A percentile compares a stretch with the other conserved stretches of the same genome.
These are phyloP conservation scores for Russula griseocarnosa DNA, from an alignment of 768 basidiomycete species.

Conservation along the genomic window DNA sequence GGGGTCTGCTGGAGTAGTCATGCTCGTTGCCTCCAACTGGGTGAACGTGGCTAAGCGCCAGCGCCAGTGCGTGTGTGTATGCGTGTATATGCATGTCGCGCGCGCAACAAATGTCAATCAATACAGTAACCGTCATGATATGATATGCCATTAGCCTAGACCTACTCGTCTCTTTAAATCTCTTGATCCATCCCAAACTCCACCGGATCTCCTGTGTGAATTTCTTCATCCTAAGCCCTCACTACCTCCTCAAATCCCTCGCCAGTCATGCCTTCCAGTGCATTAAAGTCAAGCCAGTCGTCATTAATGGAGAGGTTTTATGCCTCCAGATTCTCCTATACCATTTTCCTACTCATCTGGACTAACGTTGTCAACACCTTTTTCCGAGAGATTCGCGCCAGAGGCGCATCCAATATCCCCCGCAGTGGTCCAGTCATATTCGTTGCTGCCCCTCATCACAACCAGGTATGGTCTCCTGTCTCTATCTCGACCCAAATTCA, in stretches of 20 bases:
- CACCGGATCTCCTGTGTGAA: not conserved
- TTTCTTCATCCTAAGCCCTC: not conserved
- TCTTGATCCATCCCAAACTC: not conserved
- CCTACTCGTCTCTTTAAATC: not conserved
- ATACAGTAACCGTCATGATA: not conserved
- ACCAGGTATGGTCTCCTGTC: constrained; percentile 55
- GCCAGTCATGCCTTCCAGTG: not conserved
- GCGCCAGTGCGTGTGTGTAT: not conserved
- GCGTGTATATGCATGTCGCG: not conserved
- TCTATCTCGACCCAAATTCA: constrained; percentile 6
- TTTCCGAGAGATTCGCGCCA: constrained; percentile 90
- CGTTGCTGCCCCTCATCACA: constrained; percentile 89
- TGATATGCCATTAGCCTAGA: not conserved
- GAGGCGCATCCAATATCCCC: constrained; percentile 92
- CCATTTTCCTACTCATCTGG: constrained; percentile 79
- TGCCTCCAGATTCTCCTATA: constrained; percentile 44
- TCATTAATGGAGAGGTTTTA: constrained; percentile 16
- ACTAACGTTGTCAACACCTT: constrained; percentile 81
- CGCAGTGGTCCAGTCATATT: constrained; percentile 87
- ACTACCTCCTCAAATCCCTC: not conserved
- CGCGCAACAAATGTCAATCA: too few relatives aligned
- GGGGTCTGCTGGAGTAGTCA: constrained; percentile 5
- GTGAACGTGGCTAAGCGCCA: not conserved
- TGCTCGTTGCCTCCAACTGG: not conserved
- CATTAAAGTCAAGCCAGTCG: not conserved